Base-by-base conservation (phyloP, 371 early-diverging fungal genomes). In the Sporodiniella umbellata region DNA sequence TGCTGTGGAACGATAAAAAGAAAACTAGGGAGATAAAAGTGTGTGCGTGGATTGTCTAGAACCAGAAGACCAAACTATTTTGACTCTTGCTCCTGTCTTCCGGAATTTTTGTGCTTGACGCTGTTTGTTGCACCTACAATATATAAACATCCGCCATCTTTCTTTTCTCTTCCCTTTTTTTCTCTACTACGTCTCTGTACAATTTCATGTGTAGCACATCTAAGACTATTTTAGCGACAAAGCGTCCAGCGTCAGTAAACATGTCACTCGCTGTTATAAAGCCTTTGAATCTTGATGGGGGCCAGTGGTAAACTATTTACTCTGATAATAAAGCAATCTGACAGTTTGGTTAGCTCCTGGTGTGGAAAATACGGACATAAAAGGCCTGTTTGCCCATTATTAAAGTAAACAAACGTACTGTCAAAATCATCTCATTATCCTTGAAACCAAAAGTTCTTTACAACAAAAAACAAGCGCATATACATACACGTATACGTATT, bases 311-410 rank as follows among this genome's bases (percentile, higher is more conserved):
- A 66, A 31, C n/a, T n/a, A 37, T 4, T 3, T 28, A n/a, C 6
- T 31, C 31, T 19, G 15, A 37, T 17, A n/a, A n/a, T n/a, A n/a
- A 37, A 1, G n/a, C 15, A 14, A 37, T 8, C 8, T 11, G n/a
- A n/a, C 4, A 4, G 4, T 10, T 28, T 28, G 30, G 10, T 28
- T 54, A 73, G 74, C 39, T 28, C 70, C 37, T 73, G 74, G 74
- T 73, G 75, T 47, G 75, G 75, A 25, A 69, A 71, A 59, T 75
- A 75, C 31, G 75, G 75, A 4, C 75, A 75, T 43, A 64, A 65
- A 38, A 42, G 62, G 42, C 17, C 37, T 24, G 25, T 19, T 7
- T 75, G 75, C 43, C 72, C 75, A 33, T 33, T 65, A 2, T 60
- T 75, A 35, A 66, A 66, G 48, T 75, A 58, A 60, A 37, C 37